phyloP scores from a whole-genome alignment of 257 asterid genomes.

The Nicotiana otophora region DNA sequence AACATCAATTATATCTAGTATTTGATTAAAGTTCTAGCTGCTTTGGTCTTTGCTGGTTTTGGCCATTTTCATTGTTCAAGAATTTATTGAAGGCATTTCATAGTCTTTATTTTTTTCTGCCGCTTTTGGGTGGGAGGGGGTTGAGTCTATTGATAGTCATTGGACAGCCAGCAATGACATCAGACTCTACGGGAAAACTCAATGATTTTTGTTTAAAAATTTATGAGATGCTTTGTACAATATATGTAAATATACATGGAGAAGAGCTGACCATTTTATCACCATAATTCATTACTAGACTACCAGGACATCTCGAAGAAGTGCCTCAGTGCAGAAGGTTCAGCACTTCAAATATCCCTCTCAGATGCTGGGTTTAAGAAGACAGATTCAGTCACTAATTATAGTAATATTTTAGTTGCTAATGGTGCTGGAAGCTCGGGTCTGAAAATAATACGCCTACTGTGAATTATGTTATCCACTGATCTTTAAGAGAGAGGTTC shows the following conservation, averaged over 20 bases:
- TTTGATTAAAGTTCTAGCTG: background rate
- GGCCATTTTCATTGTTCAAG: background rate
- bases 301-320: conserved; percentile 31
- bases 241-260: no score
- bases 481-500: conserved; percentile 17
- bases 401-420: conserved; percentile 23
- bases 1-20: no score
- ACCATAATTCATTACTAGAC: background rate
- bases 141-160: background rate
- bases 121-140: background rate
- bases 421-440: conserved; percentile 14
- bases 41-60: background rate
- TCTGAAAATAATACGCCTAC: conserved; percentile 24
- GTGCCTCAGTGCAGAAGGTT: conserved; percentile 19
- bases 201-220: no score
- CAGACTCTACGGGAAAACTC: no score
- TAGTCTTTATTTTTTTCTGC: no score
- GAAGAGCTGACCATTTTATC: no score
- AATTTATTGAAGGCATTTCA: background rate
- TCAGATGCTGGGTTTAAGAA: conserved; percentile 20
- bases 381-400: conserved; percentile 15
- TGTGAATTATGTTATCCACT: background rate
- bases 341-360: conserved; percentile 21
- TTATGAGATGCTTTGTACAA: no score
- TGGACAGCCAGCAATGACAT: no score